These are phyloP conservation scores for Starmerella floricola DNA, from an alignment of 805 yeast species.

Conservation along the genomic window DNA sequence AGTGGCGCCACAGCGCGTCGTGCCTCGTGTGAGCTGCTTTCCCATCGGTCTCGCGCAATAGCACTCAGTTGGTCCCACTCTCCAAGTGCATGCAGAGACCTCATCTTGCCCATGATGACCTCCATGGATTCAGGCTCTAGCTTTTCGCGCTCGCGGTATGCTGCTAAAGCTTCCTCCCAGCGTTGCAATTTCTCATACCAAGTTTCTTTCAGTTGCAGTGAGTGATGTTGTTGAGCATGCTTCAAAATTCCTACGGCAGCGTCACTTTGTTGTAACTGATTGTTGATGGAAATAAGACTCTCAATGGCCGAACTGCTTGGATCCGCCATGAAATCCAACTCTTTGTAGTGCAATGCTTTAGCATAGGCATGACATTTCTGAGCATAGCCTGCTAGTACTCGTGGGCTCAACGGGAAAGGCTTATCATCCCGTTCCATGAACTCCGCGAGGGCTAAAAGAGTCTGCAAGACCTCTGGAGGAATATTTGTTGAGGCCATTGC, in stretches of 20 bases:
- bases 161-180: conserved; percentile 95
- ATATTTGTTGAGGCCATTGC: conserved; percentile 84
- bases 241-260: conserved; percentile 95
- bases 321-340: conserved; percentile 84
- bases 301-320: conserved; percentile 88
- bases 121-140: conserved; percentile 54
- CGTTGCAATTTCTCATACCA: conserved; percentile 96
- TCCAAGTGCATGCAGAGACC: conserved; percentile 95
- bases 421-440: conserved; percentile 97
- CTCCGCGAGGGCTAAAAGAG: conserved; percentile 78
- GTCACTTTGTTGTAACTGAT: conserved; percentile 89
- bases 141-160: conserved; percentile 67
- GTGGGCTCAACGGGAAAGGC: conserved; percentile 80
- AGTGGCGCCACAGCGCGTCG: conserved; percentile 83
- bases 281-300: conserved; percentile 80
- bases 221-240: conserved; percentile 77
- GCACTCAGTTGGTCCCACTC: conserved; percentile 92
- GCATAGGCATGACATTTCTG: conserved; percentile 96
- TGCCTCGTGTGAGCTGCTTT: conserved; percentile 53
- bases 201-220: conserved; percentile 79
- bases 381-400: conserved; percentile 83
- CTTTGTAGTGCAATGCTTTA: conserved; percentile 91
- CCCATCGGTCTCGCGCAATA: conserved; percentile 81
- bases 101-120: conserved; percentile 92
- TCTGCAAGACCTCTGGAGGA: conserved; percentile 92